Percentiles rank a stretch among this genome's conserved stretches.
These are phyloP conservation scores for Entonaema liquescens DNA, from an alignment of 495 filamentous ascomycete genomes.

Conservation along the genomic window DNA sequence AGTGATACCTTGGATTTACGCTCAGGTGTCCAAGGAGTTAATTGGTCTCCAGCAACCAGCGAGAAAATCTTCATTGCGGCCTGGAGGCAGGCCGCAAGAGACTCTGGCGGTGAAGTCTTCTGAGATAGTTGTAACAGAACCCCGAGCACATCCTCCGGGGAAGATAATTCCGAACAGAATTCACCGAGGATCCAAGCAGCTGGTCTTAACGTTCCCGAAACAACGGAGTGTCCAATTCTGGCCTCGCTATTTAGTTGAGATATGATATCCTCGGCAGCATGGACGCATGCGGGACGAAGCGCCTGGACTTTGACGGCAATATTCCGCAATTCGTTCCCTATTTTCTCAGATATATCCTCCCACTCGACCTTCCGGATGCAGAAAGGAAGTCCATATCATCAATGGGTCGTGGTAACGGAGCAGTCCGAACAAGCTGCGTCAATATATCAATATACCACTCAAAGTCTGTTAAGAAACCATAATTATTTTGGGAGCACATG, in stretches of 20 bases:
- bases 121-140: conserved; percentile 75
- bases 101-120: conserved; percentile 62
- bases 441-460: conserved; percentile 95
- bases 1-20: conserved; percentile 75
- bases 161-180: conserved; percentile 73
- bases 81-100: conserved; percentile 82
- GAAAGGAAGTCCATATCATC: conserved; percentile 55
- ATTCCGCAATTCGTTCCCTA: conserved; percentile 86
- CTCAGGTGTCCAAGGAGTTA: conserved; percentile 66
- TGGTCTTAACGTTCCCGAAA: conserved; percentile 71
- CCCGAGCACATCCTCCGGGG: conserved; percentile 70
- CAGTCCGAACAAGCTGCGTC: conserved; percentile 77
- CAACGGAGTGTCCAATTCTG: conserved; percentile 48
- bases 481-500: conserved; percentile 92
- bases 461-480: conserved; percentile 84
- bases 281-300: conserved; percentile 76
- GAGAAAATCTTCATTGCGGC: conserved; percentile 85
- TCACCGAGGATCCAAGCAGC: conserved; percentile 89
- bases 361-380: conserved; percentile 38
- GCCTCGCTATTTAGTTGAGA: conserved; percentile 55
- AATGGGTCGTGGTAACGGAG: conserved; percentile 53
- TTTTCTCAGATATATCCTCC: conserved; percentile 69
- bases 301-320: conserved; percentile 90
- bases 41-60: conserved; percentile 65
- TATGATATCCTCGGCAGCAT: conserved; percentile 83